Evolutionary conservation across 1,284 basidiomycete genomes (phyloP).

Genomic region (Meira nashicola): DNA sequence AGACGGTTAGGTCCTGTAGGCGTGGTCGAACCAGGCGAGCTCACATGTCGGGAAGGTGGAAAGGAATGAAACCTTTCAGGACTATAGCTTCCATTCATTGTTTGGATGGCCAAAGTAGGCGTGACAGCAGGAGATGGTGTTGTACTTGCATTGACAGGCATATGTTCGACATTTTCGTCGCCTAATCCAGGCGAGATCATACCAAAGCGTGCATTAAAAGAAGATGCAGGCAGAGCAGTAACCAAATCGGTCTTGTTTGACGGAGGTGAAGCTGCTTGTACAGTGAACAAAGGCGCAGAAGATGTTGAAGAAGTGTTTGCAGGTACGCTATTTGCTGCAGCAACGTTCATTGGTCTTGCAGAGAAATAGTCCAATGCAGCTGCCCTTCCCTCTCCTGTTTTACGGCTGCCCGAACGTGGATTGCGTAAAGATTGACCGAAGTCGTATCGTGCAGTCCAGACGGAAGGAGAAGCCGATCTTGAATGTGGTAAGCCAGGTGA

Average conservation of each 20-base stretch:
- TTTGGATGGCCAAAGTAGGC: slow-evolving; percentile 8
- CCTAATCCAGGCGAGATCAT: slow-evolving; percentile 43
- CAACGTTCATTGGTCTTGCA: slow-evolving; percentile 19
- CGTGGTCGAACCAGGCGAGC: slow-evolving; percentile 18
- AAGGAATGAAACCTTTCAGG: slow-evolving; percentile 31
- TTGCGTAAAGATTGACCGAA: slow-evolving; percentile 58
- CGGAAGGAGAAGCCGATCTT: slow-evolving; percentile 34
- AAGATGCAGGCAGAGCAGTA: slow-evolving; percentile 21
- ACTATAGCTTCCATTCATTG: slow-evolving; percentile 12
- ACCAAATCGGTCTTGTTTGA: background rate
- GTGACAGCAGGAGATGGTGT: slow-evolving; percentile 11
- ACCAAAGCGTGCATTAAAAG: slow-evolving; percentile 29
- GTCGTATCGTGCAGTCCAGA: slow-evolving; percentile 56
- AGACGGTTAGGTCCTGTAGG: background rate
- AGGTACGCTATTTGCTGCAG: background rate
- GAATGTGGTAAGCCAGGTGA: slow-evolving; percentile 31
- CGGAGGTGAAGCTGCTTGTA: background rate
- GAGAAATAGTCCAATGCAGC: slow-evolving; percentile 48
- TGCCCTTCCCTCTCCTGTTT: slow-evolving; percentile 34
- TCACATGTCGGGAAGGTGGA: slow-evolving; percentile 25
- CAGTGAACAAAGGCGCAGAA: background rate
- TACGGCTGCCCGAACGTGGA: slow-evolving; percentile 39
- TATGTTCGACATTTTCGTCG: slow-evolving; percentile 32
- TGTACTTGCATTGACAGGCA: slow-evolving; percentile 20
- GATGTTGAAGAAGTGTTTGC: background rate